Conservation (phyloP, 2,329 filamentous ascomycete genomes). For the Microcyclospora pomicola region DNA sequence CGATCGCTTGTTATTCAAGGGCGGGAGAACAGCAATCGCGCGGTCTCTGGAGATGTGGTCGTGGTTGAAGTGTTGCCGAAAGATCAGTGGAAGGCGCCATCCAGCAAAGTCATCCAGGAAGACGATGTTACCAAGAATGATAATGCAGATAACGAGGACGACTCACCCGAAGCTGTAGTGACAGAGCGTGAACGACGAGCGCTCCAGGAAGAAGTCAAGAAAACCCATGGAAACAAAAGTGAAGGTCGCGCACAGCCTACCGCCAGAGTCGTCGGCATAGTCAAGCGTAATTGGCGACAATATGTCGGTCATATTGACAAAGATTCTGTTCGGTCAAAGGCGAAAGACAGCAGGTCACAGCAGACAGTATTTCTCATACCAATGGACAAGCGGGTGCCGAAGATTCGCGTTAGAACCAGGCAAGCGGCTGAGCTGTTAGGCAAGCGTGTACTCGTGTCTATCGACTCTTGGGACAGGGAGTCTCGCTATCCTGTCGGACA, state of each 20-base stretch:
- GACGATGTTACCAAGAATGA: slow-evolving; percentile 85
- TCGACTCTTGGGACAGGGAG: slow-evolving; percentile 90
- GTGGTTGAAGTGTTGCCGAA: slow-evolving; percentile 86
- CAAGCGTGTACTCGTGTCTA: slow-evolving; percentile 81
- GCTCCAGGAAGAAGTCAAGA: slow-evolving; percentile 81
- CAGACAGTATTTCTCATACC: slow-evolving; percentile 90
- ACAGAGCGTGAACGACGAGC: slow-evolving; percentile 75
- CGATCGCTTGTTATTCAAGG: slow-evolving; percentile 79
- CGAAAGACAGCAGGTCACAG: slow-evolving; percentile 66
- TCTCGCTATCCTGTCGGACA: slow-evolving; percentile 87
- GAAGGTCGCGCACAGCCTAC: slow-evolving; percentile 80
- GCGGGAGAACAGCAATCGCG: slow-evolving; percentile 88
- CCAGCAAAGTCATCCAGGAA: slow-evolving; percentile 90
- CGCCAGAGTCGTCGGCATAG: slow-evolving; percentile 76
- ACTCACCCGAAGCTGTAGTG: slow-evolving; percentile 58
- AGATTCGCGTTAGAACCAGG: slow-evolving; percentile 82
- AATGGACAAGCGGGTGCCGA: slow-evolving; percentile 96
- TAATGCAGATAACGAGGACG: slow-evolving; percentile 76
- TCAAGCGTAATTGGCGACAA: slow-evolving; percentile 95
- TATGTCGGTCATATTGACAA: slow-evolving; percentile 93
- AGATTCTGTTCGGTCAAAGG: slow-evolving; percentile 61
- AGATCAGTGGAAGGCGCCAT: slow-evolving; percentile 94
- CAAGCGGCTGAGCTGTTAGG: slow-evolving; percentile 81
- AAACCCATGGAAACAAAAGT: slow-evolving; percentile 59
- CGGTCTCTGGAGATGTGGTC: slow-evolving; percentile 81